Evolutionary conservation across 1,284 basidiomycete genomes (phyloP).

Genomic region (Pterulicium gracile): DNA sequence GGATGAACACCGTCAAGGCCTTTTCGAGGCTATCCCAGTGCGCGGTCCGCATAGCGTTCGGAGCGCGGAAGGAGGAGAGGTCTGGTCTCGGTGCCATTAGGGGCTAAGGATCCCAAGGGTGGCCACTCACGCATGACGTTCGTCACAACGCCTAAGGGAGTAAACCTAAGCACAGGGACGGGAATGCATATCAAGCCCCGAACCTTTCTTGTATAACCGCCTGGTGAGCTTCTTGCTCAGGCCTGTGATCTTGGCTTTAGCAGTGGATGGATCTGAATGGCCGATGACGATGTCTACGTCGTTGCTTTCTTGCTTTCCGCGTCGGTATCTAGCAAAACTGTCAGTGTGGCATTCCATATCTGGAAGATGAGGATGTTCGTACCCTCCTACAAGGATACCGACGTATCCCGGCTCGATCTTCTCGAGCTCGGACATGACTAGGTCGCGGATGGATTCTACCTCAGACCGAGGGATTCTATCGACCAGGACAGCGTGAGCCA

Average conservation of each 20-base stretch:
- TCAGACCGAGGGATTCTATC: slow-evolving; percentile 46
- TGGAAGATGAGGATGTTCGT: slow-evolving; percentile 16
- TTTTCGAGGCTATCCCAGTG: slow-evolving; percentile 65
- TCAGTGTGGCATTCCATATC: no score
- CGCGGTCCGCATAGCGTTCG: slow-evolving; percentile 39
- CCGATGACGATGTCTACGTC: slow-evolving; percentile 77
- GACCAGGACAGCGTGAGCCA: not conserved
- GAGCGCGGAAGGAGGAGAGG: slow-evolving; percentile 44
- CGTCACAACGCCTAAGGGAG: slow-evolving; percentile 42
- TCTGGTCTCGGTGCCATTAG: slow-evolving; percentile 24
- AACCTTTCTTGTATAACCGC: slow-evolving; percentile 43
- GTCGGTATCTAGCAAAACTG: slow-evolving; percentile 72
- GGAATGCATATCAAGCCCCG: slow-evolving; percentile 8
- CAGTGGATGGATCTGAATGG: slow-evolving; percentile 37
- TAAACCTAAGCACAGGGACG: not conserved
- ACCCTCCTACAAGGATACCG: slow-evolving; percentile 66
- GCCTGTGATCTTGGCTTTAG: slow-evolving; percentile 31
- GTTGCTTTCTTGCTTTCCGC: slow-evolving; percentile 63
- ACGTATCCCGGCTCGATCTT: slow-evolving; percentile 46
- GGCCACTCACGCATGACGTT: slow-evolving; percentile 54
- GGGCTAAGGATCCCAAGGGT: slow-evolving; percentile 3
- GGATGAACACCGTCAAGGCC: slow-evolving; percentile 53
- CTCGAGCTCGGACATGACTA: slow-evolving; percentile 48
- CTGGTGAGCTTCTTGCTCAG: slow-evolving; percentile 41
- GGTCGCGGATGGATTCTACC: slow-evolving; percentile 51